phyloP scores from a whole-genome alignment of 805 yeast species.

The Metschnikowia gelsemii region DNA sequence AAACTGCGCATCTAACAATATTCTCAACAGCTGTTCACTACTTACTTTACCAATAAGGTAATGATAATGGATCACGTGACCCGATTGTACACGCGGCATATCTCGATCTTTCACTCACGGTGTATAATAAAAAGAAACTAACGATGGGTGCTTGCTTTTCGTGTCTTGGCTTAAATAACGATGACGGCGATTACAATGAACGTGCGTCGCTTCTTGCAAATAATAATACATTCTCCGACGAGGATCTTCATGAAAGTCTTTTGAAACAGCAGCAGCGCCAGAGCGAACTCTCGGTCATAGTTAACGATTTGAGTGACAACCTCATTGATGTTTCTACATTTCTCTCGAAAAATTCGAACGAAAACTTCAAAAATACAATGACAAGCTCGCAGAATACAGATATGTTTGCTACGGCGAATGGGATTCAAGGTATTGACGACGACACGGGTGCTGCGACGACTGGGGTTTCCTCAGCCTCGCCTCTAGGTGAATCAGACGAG shows the following conservation, averaged over 20 bases:
- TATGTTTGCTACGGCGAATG: conserved; percentile 11
- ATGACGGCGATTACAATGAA: conserved; percentile 40
- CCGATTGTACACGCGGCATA: background rate
- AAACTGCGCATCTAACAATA: no score
- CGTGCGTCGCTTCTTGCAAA: conserved; percentile 36
- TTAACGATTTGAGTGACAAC: conserved; percentile 39
- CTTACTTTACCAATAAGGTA: no score
- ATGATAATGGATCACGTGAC: conserved; percentile 1
- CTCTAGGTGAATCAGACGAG: conserved; percentile 14
- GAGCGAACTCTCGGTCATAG: conserved; percentile 46
- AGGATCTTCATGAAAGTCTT: conserved; percentile 35
- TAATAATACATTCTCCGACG: conserved; percentile 30
- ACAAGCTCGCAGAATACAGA: conserved; percentile 9
- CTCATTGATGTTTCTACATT: conserved; percentile 40
- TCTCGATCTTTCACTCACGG: background rate
- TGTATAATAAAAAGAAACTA: background rate
- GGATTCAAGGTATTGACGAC: conserved; percentile 8
- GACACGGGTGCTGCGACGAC: conserved; percentile 5
- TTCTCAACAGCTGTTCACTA: no score
- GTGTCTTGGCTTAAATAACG: conserved; percentile 37
- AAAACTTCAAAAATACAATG: conserved; percentile 6
- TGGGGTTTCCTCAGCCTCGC: conserved; percentile 8
- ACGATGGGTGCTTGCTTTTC: conserved; percentile 51
- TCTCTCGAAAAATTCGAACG: conserved; percentile 14
- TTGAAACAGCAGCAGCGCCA: conserved; percentile 46